Base-by-base conservation (phyloP, 345 rosid species). In the Salix viminalis region DNA sequence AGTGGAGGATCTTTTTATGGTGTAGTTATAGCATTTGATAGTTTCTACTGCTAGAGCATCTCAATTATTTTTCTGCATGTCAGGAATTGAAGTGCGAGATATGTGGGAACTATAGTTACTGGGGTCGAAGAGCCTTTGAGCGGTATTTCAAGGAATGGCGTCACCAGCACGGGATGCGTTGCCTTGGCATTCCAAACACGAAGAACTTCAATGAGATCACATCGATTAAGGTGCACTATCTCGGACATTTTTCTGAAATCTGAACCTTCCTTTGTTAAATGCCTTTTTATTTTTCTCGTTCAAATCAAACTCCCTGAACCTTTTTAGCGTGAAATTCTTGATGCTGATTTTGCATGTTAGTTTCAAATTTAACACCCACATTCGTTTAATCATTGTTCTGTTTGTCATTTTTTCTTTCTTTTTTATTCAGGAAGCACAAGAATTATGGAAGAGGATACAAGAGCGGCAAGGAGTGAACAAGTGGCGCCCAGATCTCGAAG, bases 161-260 rank as follows among this genome's bases (percentile, higher is more conserved):
- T 23, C 99, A 96, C 87, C 99, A 96, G 77, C 99, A 96, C 80
- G 99, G 99, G 65, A 96, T 96, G 99, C 98, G 97, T 41, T 96
- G 98, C 81, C 87, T 94, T 69, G 98, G 97, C 76, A 96, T 96
- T 75, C 99, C 99, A 52, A 96, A 96, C 88, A 96, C 99, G 42
- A 96, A 96, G 86, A 96, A 96, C 87, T 96, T 96, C 76, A 96
- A 96, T 15, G 98, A 96, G 84, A 91, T 96, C 83, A 96, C 98
- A 24, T 91, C 97, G 0, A 96, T 96, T 60, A 88, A 87, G 91
- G 99, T 93, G 78, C 11, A 5, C 54, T 60, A 37, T 15, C 67
- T 18, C 24, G 23, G 44, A 15, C 24, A n/a, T 67, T 50, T 23
- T 41, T 52, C 32, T 26, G n/a, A 24, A 37, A 1, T 24, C 1